Percentiles rank a stretch among this genome's conserved stretches.
Conservation (phyloP, 1,139 yeast species). For the Blastobotrys aristatus region DNA sequence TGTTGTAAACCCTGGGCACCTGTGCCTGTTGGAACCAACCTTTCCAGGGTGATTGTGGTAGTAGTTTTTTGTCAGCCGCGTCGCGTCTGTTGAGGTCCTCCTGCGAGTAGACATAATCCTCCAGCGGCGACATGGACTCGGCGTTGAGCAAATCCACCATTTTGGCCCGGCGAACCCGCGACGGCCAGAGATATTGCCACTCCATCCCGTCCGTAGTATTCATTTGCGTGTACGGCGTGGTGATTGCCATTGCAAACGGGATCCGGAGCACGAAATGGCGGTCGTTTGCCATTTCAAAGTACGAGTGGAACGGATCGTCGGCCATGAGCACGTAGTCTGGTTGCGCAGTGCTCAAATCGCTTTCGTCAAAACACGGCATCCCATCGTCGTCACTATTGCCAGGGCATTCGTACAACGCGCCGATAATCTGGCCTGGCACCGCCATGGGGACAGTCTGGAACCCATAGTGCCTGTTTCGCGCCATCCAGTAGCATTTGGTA, state of each 20-base stretch:
- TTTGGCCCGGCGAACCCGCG: not conserved
- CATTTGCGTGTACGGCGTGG: slow-evolving; percentile 1
- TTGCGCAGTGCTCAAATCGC: not conserved
- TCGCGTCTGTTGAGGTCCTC: not conserved
- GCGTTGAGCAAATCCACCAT: not conserved
- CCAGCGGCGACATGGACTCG: slow-evolving; percentile 1
- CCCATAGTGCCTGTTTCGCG: slow-evolving; percentile 9
- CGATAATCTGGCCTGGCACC: slow-evolving; percentile 11
- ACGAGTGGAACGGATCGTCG: slow-evolving; percentile 11
- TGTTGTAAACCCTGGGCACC: slow-evolving; percentile 9
- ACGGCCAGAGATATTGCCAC: not conserved
- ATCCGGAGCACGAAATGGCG: slow-evolving; percentile 7
- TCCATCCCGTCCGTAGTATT: not conserved
- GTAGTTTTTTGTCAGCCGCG: slow-evolving; percentile 1
- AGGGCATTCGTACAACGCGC: slow-evolving; percentile 11
- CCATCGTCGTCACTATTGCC: slow-evolving; percentile 7
- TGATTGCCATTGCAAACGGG: slow-evolving; percentile 11
- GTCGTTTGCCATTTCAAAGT: slow-evolving; percentile 9
- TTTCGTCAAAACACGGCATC: slow-evolving; percentile 6
- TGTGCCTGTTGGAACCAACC: slow-evolving; percentile 2
- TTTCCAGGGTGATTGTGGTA: not conserved
- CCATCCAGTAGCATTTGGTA: slow-evolving; percentile 10
- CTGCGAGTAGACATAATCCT: slow-evolving; percentile 5
- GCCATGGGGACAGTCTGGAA: slow-evolving; percentile 8
- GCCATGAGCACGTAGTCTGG: slow-evolving; percentile 7